These are phyloP conservation scores for Hyaloscypha hepaticicola DNA, from an alignment of 495 filamentous ascomycete genomes.

Conservation along the genomic window DNA sequence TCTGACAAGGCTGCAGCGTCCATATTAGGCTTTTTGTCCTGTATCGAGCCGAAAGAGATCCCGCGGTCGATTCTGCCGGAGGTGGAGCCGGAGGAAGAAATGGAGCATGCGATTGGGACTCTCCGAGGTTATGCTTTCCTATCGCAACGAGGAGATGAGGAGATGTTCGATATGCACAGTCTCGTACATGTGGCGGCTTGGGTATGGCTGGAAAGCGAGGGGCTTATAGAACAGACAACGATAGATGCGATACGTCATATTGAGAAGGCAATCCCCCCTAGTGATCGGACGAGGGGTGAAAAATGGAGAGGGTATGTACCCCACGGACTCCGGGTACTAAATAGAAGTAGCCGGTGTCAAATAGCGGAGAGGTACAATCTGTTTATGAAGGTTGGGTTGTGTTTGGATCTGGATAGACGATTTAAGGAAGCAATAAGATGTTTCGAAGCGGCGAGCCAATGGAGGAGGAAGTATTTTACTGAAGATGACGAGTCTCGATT, in stretches of 20 bases:
- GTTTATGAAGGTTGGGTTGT: constrained; percentile 19
- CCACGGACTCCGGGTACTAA: constrained; percentile 32
- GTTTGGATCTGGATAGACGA: constrained; percentile 29
- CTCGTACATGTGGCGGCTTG: constrained; percentile 46
- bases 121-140: constrained; percentile 45
- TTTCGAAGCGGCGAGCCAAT: constrained; percentile 29
- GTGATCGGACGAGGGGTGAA: constrained; percentile 17
- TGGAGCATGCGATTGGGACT: constrained; percentile 39
- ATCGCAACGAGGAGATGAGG: constrained; percentile 21
- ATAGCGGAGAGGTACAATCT: constrained; percentile 25
- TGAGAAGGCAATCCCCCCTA: constrained; percentile 20
- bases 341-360: constrained; percentile 14
- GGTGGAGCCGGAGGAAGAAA: constrained; percentile 20
- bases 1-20: constrained; percentile 35
- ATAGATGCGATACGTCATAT: constrained; percentile 30
- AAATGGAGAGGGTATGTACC: constrained; percentile 34
- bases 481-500: neutral
- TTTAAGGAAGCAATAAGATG: constrained; percentile 34
- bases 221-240: constrained; percentile 18
- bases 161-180: constrained; percentile 41
- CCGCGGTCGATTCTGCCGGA: constrained; percentile 15
- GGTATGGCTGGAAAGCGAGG: constrained; percentile 39
- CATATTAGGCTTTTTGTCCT: constrained; percentile 41
- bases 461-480: constrained; percentile 33
- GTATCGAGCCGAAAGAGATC: constrained; percentile 35